These are phyloP conservation scores for Aristolochia californica DNA, from an alignment of 164 flowering plant genomes.

Conservation along the genomic window DNA sequence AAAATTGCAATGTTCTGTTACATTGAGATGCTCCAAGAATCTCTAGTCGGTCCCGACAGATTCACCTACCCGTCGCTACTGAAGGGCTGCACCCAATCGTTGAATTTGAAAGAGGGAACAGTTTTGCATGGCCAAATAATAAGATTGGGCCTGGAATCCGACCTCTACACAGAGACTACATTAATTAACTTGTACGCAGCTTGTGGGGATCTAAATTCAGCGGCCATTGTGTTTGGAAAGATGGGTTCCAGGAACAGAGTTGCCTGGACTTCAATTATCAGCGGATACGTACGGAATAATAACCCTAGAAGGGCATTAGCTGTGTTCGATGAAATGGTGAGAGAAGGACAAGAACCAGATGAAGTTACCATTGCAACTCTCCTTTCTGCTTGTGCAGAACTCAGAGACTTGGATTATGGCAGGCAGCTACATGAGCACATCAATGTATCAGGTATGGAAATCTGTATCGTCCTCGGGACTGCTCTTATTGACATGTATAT, in stretches of 20 bases:
- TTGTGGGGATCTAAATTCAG: slow-evolving; percentile 11
- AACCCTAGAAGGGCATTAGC: slow-evolving; percentile 3
- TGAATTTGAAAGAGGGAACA: slow-evolving; percentile 4
- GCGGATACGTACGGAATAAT: background rate
- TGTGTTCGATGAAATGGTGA: slow-evolving; percentile 5
- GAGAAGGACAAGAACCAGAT: slow-evolving; percentile 9
- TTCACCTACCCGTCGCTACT: too few species aligned
- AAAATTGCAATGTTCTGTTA: slow-evolving; percentile 7
- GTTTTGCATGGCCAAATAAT: slow-evolving; percentile 7
- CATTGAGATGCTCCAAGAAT: slow-evolving; percentile 11
- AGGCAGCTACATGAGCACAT: slow-evolving; percentile 8
- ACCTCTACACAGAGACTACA: slow-evolving; percentile 2
- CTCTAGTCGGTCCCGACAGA: too few species aligned
- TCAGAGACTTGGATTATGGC: slow-evolving; percentile 7
- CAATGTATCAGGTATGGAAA: slow-evolving; percentile 1
- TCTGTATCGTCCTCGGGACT: slow-evolving; percentile 7
- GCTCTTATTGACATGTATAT: slow-evolving; percentile 6
- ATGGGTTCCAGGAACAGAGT: slow-evolving; percentile 9
- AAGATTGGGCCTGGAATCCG: slow-evolving; percentile 1
- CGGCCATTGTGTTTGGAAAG: slow-evolving; percentile 4
- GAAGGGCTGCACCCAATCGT: background rate
- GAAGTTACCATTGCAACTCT: slow-evolving; percentile 9
- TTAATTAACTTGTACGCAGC: slow-evolving; percentile 7
- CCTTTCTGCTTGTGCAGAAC: slow-evolving; percentile 8
- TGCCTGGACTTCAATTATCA: slow-evolving; percentile 8